Evolutionary conservation across 768 basidiomycete species (phyloP).

Genomic region (Trametes coccinea): DNA sequence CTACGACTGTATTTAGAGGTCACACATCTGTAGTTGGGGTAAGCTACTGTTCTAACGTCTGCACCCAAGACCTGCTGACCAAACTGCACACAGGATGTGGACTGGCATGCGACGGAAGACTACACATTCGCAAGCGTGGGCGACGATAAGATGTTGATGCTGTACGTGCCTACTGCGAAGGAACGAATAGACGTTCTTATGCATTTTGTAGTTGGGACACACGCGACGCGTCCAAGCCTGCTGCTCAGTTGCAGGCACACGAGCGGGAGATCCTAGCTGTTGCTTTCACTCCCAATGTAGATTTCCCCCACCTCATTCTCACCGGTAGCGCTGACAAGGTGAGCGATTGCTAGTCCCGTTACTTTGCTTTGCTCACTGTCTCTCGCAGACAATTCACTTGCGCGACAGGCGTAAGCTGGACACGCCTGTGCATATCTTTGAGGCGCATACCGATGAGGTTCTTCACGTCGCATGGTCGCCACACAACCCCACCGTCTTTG

Average conservation of each 20-base stretch:
- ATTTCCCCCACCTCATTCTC: conserved; percentile 63
- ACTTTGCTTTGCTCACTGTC: neutral
- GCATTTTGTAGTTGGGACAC: conserved; percentile 81
- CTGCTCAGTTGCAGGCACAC: conserved; percentile 78
- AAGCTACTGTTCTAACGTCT: conserved; percentile 33
- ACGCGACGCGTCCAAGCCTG: conserved; percentile 67
- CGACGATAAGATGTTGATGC: conserved; percentile 91
- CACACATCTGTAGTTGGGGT: conserved; percentile 93
- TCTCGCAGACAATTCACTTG: conserved; percentile 72
- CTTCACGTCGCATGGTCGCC: conserved; percentile 96
- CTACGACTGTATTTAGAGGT: conserved; percentile 79
- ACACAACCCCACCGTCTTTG: conserved; percentile 87
- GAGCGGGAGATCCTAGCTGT: conserved; percentile 89
- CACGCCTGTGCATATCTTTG: conserved; percentile 85
- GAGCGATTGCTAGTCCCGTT: conserved; percentile 17
- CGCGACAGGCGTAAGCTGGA: conserved; percentile 82
- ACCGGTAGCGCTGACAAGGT: conserved; percentile 97
- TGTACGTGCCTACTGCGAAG: conserved; percentile 53
- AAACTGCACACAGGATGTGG: conserved; percentile 71
- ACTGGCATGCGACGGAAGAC: conserved; percentile 87
- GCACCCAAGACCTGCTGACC: conserved; percentile 2
- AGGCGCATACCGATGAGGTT: conserved; percentile 93
- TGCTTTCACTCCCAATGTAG: conserved; percentile 81
- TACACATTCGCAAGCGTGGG: conserved; percentile 92
- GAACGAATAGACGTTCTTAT: too few relatives aligned